A percentile compares a stretch with the other conserved stretches of the same genome.
Evolutionary conservation across 768 basidiomycete species (phyloP).

Genomic region (Leucosporidium creatinivorum): DNA sequence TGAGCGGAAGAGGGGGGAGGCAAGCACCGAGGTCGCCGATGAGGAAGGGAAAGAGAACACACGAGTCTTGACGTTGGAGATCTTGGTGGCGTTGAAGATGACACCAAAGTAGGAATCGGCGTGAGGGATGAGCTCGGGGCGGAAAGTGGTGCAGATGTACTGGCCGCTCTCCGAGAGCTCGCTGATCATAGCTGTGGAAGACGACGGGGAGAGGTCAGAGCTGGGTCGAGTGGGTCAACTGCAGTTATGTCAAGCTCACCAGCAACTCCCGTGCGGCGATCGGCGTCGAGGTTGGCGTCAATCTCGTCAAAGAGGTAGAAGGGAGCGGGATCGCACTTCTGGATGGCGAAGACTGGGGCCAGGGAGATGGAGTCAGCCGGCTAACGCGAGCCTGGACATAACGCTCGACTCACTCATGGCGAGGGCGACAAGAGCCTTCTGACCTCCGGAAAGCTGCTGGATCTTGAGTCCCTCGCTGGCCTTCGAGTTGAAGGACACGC

Average conservation of each 20-base stretch:
- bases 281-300: conserved; percentile 94
- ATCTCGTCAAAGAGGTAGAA: conserved; percentile 99
- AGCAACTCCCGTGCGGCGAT: conserved; percentile 94
- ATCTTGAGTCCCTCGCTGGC: conserved; percentile 93
- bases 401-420: conserved; percentile 61
- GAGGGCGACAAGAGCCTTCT: conserved; percentile 92
- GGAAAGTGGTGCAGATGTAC: conserved; percentile 97
- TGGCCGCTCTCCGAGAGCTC: conserved; percentile 78
- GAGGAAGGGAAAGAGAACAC: neutral
- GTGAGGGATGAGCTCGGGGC: conserved; percentile 90
- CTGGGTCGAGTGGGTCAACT: neutral
- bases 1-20: neutral
- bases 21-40: no score
- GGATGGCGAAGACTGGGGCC: conserved; percentile 81
- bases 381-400: conserved; percentile 16
- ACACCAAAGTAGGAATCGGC: conserved; percentile 98
- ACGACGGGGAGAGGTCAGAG: neutral
- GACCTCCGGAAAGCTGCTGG: conserved; percentile 93
- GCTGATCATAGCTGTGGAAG: conserved; percentile 76
- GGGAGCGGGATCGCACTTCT: conserved; percentile 97
- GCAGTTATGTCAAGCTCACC: conserved; percentile 50
- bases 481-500: conserved; percentile 98
- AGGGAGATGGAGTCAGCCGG: conserved; percentile 4
- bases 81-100: conserved; percentile 42
- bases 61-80: conserved; percentile 30